Evolutionary conservation across 768 basidiomycete species (phyloP).

Genomic region (Boletus reticulatus): DNA sequence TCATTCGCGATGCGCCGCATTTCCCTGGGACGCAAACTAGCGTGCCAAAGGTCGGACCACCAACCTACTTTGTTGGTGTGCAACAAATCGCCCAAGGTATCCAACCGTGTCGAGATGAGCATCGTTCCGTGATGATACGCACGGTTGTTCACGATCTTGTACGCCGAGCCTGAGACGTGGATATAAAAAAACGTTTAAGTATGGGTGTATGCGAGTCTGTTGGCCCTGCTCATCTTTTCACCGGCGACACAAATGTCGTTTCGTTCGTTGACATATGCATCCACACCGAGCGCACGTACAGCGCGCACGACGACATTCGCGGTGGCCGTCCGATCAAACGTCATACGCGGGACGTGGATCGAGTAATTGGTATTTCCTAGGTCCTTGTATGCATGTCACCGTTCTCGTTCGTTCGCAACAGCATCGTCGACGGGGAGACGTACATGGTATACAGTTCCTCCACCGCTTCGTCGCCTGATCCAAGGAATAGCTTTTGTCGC

Average conservation of each 20-base stretch:
- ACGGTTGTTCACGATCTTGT: conserved; percentile 86
- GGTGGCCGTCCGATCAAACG: conserved; percentile 79
- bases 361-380: conserved; percentile 97
- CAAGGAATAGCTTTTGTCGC: conserved; percentile 59
- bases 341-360: conserved; percentile 77
- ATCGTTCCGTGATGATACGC: conserved; percentile 99
- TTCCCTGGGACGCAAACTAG: neutral
- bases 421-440: conserved; percentile 23
- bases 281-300: conserved; percentile 69
- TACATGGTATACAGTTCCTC: conserved; percentile 96
- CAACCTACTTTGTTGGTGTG: conserved; percentile 57
- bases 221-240: conserved; percentile 72
- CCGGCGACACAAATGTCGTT: conserved; percentile 86
- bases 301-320: conserved; percentile 77
- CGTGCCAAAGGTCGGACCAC: neutral
- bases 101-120: conserved; percentile 83
- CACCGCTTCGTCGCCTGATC: conserved; percentile 84
- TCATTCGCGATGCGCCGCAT: neutral
- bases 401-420: neutral
- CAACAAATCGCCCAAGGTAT: conserved; percentile 70
- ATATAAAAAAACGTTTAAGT: conserved; percentile 7
- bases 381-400: conserved; percentile 52
- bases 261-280: conserved; percentile 80
- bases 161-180: conserved; percentile 96
- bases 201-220: neutral